Evolutionary conservation across 2,329 filamentous ascomycete genomes (phyloP), one percentile per base, ranked within the genome.

Genomic region (Phoma sp.): DNA sequence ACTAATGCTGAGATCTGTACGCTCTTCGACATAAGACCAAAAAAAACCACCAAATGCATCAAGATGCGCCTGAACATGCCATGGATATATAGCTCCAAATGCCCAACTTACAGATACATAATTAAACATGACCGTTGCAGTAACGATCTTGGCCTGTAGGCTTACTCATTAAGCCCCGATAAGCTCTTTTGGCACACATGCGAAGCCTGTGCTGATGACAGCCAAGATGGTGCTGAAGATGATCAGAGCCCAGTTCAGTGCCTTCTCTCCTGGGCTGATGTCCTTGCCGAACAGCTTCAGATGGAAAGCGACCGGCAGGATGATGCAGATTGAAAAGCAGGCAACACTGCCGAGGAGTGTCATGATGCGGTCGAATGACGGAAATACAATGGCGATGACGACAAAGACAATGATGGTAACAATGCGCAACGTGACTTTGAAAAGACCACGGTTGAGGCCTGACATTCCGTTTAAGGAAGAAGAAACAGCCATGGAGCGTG

Each of bases 251-350:
- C 86, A 93, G 65, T 89, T 86, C 39, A 89, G 61, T 4, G 84
- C 71, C 65, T 84, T 86, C 75, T 96, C 91, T 22, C 72, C 70
- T 1, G 73, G 62, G 1, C 80, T 77, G 40, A 97, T 85, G 56
- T 93, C 87, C 44, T 86, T 82, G 41, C 87, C 86, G 72, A 96
- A 98, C 1, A 98, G 85, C 77, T 93, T 96, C 52, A 98, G 78
- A 69, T 98, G 92, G 71, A 99, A 98, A 4, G 87, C 83, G 29
- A 96, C 79, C 0, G 93, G 95, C 45, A 99, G 80, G 74, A 96
- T 92, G 61, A 98, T 87, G 76, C 93, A 98, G 61, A 98, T 96
- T 14, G 90, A 91, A 66, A 96, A 96, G 77, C 93, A 97, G 13
- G 96, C 83, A 3, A 92, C 89, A 35, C 89, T 91, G 10, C 95